phyloP scores from a whole-genome alignment of 306 rosid genomes.

The Phaseolus lunatus region DNA sequence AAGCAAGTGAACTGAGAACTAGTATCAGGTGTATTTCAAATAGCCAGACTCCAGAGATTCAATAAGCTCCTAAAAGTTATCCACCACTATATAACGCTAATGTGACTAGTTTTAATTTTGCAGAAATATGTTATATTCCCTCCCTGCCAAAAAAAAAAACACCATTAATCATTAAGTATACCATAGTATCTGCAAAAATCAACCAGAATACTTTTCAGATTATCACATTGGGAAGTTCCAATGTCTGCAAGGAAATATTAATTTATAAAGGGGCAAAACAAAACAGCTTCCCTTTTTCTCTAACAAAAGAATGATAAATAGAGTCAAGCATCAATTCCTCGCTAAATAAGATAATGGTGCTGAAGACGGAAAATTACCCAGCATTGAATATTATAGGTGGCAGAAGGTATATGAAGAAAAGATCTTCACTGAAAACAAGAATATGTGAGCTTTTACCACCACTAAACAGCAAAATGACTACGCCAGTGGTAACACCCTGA shows the following conservation, averaged over 20 bases:
- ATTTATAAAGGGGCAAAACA: slow-evolving; percentile 24
- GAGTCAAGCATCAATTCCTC: slow-evolving; percentile 1
- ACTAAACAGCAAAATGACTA: slow-evolving; percentile 79
- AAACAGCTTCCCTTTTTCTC: not conserved
- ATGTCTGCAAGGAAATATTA: slow-evolving; percentile 13
- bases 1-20: not conserved
- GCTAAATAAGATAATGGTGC: not conserved
- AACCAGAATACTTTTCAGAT: slow-evolving; percentile 22
- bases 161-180: slow-evolving; percentile 12
- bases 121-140: not conserved
- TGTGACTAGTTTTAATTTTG: slow-evolving; percentile 5
- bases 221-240: not conserved
- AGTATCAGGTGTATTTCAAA: slow-evolving; percentile 35
- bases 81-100: not conserved
- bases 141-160: not conserved
- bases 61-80: slow-evolving; percentile 27
- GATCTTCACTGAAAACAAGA: slow-evolving; percentile 96
- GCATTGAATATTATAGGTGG: slow-evolving; percentile 99
- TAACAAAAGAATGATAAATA: slow-evolving; percentile 10
- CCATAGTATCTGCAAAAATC: not conserved
- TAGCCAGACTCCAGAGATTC: slow-evolving; percentile 13
- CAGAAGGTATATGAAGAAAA: slow-evolving; percentile 94
- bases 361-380: slow-evolving; percentile 61
- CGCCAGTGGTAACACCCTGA: slow-evolving; percentile 87
- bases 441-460: slow-evolving; percentile 90